Conservation (phyloP, 164 flowering plant genomes). For the Magnolia sinica region DNA sequence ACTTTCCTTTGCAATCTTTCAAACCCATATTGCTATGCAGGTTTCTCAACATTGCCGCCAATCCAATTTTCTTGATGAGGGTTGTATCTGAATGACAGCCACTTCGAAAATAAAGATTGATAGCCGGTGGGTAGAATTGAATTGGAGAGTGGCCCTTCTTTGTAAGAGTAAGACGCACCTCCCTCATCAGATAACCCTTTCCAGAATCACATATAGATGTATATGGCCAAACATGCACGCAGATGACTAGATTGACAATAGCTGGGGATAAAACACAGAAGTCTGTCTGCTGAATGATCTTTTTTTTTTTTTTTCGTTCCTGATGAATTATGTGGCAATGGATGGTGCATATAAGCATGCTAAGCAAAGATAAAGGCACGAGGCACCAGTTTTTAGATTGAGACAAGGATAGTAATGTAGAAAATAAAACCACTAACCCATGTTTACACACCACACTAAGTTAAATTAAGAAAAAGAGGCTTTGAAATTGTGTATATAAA, state of each 20-base stretch:
- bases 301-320: too few relatives aligned
- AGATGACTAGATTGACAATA: too few relatives aligned
- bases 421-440: not conserved
- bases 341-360: not conserved
- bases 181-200: not conserved
- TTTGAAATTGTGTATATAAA: not conserved
- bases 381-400: not conserved
- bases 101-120: not conserved
- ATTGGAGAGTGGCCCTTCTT: not conserved
- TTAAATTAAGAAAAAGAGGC: not conserved
- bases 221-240: too few relatives aligned
- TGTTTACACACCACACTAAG: too few relatives aligned
- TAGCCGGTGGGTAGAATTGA: not conserved
- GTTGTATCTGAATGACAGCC: not conserved
- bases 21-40: not conserved
- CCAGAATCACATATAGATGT: not conserved
- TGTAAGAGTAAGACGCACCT: not conserved
- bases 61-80: not conserved
- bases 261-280: not conserved
- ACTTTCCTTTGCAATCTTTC: not conserved
- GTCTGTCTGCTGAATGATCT: not conserved
- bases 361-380: not conserved
- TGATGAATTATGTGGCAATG: not conserved
- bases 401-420: not conserved
- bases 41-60: not conserved